phyloP scores from a whole-genome alignment of 169 alveolate species.

The Theileria equi region DNA sequence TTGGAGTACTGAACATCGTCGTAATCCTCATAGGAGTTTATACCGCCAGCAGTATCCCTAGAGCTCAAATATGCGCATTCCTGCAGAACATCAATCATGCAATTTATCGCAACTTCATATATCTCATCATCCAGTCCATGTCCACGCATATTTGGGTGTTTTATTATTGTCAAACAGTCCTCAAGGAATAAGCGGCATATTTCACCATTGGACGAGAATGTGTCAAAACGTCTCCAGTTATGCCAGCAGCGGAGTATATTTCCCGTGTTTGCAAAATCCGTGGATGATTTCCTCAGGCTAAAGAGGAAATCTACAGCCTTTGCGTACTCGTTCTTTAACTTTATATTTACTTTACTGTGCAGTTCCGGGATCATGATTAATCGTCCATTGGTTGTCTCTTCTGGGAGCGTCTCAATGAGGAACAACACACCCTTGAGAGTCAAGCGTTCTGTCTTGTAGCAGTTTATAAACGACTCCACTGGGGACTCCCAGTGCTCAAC shows the following conservation, averaged over 20 bases:
- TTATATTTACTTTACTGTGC: neutral
- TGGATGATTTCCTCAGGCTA: slow-evolving; percentile 11
- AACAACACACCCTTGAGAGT: slow-evolving; percentile 15
- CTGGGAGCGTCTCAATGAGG: slow-evolving; percentile 35
- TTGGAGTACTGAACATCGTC: neutral
- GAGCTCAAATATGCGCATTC: slow-evolving; percentile 14
- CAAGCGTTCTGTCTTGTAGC: slow-evolving; percentile 21
- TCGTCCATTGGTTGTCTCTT: slow-evolving; percentile 28
- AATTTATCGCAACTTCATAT: slow-evolving; percentile 49
- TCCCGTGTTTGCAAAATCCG: slow-evolving; percentile 11
- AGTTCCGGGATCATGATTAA: slow-evolving; percentile 25
- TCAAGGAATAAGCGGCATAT: slow-evolving; percentile 14
- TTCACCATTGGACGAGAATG: slow-evolving; percentile 17
- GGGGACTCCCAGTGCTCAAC: slow-evolving; percentile 51
- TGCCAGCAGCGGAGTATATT: slow-evolving; percentile 44
- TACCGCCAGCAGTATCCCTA: neutral
- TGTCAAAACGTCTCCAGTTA: slow-evolving; percentile 42
- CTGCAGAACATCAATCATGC: slow-evolving; percentile 35
- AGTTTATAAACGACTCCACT: slow-evolving; percentile 32
- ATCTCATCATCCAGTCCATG: slow-evolving; percentile 31
- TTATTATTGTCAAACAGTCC: slow-evolving; percentile 33
- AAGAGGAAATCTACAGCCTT: slow-evolving; percentile 25
- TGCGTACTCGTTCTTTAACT: slow-evolving; percentile 15
- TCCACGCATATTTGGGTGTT: neutral
- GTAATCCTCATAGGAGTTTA: slow-evolving; percentile 1